Evolutionary conservation across 352 stramenopile genomes (phyloP), one percentile per base, ranked within the genome.

Genomic region (Phytophthora macrochlamydospora): DNA sequence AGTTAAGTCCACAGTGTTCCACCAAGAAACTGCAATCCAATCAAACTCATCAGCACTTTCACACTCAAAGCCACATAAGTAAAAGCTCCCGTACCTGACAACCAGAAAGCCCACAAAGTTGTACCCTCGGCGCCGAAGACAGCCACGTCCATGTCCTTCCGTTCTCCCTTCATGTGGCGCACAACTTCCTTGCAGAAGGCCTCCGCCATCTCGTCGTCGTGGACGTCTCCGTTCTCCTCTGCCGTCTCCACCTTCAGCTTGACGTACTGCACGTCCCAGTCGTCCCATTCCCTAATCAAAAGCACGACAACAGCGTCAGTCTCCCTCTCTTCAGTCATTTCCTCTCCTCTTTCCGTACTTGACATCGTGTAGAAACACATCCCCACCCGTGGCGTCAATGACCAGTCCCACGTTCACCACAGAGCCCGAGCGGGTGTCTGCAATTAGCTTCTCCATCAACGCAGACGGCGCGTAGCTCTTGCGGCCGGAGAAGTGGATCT

Each of bases 211-310:
- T 72, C 62, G 42, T 86, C 79, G 51, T 92, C 81, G 7, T 78
- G 66, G 7, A 50, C 55, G 32, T 79, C 71, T 3, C 71, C 67
- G 38, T 80, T 66, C 29, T 71, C 69, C 40, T 80, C 71, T 29
- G 75, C 65, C 3, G 71, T 70, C 31, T 69, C 59, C 6, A 80
- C 62, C 2, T 51, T 63, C 38, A 96, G 73, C 61, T 96, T 94
- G 35, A 90, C 73, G 53, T 89, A 96, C 42, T 91, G 67, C 1
- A 96, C 88, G 49, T 96, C 88, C 88, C 88, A 96, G 57, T 96
- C 88, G 29, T 93, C 80, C 88, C 88, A 96, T 69, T 96, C 88
- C 54, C 88, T 95, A 52, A 29, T 56, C 4, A 48, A 46, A 62
- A 9, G 6, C 12, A 40, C 56, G n/a, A 49, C 48, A 57, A 44